Evolutionary conservation across 2,329 filamentous ascomycete genomes (phyloP).

Genomic region (Aspergillus texensis): DNA sequence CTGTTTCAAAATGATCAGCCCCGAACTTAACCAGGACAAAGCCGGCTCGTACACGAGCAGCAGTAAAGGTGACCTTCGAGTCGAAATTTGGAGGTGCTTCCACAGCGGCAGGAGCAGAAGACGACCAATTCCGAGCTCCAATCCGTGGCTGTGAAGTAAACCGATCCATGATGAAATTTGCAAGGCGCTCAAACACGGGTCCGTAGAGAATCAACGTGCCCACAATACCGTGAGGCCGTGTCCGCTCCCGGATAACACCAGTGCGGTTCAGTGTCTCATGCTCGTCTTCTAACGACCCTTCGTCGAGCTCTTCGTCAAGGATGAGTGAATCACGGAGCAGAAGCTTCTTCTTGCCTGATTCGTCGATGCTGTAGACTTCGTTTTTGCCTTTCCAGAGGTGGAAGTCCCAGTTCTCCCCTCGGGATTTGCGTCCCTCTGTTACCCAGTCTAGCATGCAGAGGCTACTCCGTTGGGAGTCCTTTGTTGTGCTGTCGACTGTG

Average conservation of each 20-base stretch:
- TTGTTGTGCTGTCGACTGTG: slow-evolving; percentile 53
- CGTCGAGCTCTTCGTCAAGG: slow-evolving; percentile 60
- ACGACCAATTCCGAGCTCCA: slow-evolving; percentile 74
- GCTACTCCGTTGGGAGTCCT: slow-evolving; percentile 48
- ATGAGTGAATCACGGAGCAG: slow-evolving; percentile 85
- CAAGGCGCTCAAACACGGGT: slow-evolving; percentile 65
- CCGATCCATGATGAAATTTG: slow-evolving; percentile 75
- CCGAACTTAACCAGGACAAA: slow-evolving; percentile 93
- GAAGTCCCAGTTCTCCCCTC: slow-evolving; percentile 88
- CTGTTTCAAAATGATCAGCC: slow-evolving; percentile 77
- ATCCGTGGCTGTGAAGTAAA: slow-evolving; percentile 79
- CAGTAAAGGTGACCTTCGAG: slow-evolving; percentile 74
- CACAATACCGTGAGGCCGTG: slow-evolving; percentile 75
- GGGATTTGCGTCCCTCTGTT: slow-evolving; percentile 79
- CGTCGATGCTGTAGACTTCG: slow-evolving; percentile 62
- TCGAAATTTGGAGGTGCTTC: slow-evolving; percentile 43
- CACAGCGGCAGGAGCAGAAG: slow-evolving; percentile 26
- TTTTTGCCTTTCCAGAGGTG: slow-evolving; percentile 79
- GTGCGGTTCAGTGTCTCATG: slow-evolving; percentile 19
- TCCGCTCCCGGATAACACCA: slow-evolving; percentile 54
- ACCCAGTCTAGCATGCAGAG: slow-evolving; percentile 94
- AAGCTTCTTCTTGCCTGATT: slow-evolving; percentile 57
- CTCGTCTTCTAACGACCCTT: slow-evolving; percentile 35
- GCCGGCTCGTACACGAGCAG: slow-evolving; percentile 70
- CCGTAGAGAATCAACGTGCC: slow-evolving; percentile 86